Conservation (phyloP, 116 monocot genomes). For the Dioscorea cayenensis region DNA sequence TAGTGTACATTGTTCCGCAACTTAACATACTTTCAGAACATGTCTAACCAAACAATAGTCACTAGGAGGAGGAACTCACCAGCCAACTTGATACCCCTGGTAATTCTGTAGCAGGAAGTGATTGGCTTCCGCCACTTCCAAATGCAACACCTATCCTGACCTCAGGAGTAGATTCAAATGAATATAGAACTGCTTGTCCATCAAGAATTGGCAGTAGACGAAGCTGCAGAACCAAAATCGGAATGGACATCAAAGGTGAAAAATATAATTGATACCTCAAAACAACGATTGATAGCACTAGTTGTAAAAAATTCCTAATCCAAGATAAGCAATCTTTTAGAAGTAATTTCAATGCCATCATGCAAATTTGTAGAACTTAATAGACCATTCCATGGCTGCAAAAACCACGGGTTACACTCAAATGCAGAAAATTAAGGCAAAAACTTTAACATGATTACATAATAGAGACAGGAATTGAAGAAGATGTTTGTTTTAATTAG, state of each 20-base stretch:
- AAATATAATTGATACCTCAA: neutral
- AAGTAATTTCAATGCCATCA: neutral
- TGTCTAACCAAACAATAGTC: neutral
- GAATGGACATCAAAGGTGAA: neutral
- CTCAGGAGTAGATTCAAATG: constrained; percentile 91
- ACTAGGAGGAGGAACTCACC: constrained; percentile 33
- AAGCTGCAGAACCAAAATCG: constrained; percentile 40
- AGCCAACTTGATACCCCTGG: constrained; percentile 92
- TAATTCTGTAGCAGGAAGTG: constrained; percentile 84
- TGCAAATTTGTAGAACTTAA: no score
- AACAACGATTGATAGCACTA: neutral
- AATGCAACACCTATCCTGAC: constrained; percentile 81
- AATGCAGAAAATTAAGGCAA: no score
- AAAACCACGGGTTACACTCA: no score
- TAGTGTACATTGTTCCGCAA: neutral
- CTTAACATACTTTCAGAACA: neutral
- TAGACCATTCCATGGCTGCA: no score
- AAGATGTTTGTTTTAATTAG: no score
- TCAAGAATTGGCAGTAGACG: constrained; percentile 79
- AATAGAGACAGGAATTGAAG: no score
- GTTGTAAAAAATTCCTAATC: neutral
- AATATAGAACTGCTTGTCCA: constrained; percentile 91
- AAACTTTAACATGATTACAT: no score
- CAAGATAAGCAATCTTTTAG: neutral
- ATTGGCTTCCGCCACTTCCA: constrained; percentile 76